Conservation (phyloP, 2,329 filamentous ascomycete genomes). For the Botrytis deweyae region DNA sequence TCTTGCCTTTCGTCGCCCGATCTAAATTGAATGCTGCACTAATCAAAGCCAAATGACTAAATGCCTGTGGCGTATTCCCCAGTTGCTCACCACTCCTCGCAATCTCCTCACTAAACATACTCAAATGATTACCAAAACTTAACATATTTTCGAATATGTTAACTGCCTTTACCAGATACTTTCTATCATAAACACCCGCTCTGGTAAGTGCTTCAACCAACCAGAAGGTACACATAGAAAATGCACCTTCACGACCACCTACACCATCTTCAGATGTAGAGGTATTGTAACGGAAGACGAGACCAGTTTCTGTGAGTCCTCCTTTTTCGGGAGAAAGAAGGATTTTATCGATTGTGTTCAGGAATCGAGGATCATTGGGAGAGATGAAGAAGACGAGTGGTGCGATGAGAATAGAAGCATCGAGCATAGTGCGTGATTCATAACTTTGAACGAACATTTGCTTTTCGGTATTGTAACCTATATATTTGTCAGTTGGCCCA, state of each 20-base stretch:
- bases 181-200: constrained; percentile 63
- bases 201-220: constrained; percentile 75
- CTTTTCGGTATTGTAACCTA: constrained; percentile 68
- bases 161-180: constrained; percentile 60
- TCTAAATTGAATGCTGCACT: constrained; percentile 77
- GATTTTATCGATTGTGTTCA: constrained; percentile 70
- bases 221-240: constrained; percentile 83
- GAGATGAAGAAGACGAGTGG: constrained; percentile 78
- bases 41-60: constrained; percentile 72
- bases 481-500: background rate
- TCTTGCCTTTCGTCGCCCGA: constrained; percentile 42
- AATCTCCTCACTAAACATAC: constrained; percentile 80
- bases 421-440: constrained; percentile 66
- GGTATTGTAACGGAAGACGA: constrained; percentile 75
- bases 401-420: constrained; percentile 73
- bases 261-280: constrained; percentile 69
- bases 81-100: constrained; percentile 72
- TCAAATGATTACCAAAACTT: constrained; percentile 71
- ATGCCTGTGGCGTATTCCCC: constrained; percentile 77
- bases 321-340: constrained; percentile 71
- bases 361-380: constrained; percentile 73
- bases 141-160: constrained; percentile 78
- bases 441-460: constrained; percentile 74
- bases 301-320: constrained; percentile 70
- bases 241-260: constrained; percentile 72